Percentiles rank a stretch among this genome's conserved stretches.
Evolutionary conservation across 2,329 filamentous ascomycete species (phyloP).

Genomic region (Dendrostoma leiphaemia): DNA sequence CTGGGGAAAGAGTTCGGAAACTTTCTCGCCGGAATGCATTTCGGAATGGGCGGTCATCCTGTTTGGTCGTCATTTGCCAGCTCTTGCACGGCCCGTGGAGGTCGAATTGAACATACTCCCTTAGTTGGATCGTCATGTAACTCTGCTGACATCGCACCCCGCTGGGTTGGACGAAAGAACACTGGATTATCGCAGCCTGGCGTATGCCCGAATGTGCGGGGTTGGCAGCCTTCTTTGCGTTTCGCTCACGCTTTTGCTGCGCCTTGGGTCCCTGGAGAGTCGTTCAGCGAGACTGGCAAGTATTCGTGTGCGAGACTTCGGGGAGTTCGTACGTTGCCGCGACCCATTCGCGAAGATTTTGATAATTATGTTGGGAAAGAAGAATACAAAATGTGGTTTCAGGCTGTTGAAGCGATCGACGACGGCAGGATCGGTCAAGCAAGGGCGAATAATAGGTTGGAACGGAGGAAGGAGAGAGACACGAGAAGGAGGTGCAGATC

Average conservation of each 20-base stretch:
- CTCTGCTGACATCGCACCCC: not conserved
- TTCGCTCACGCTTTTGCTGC: conserved; percentile 69
- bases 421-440: too few relatives aligned
- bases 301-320: too few relatives aligned
- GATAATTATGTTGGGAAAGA: not conserved
- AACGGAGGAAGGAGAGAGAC: not conserved
- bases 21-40: too few relatives aligned
- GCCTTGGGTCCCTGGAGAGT: conserved; percentile 35
- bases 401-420: not conserved
- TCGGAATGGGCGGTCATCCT: too few relatives aligned
- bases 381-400: not conserved
- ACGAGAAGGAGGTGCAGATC: not conserved
- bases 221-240: conserved; percentile 58
- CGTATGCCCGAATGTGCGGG: too few relatives aligned
- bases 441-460: too few relatives aligned
- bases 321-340: conserved; percentile 13
- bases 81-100: not conserved
- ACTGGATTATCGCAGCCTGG: not conserved
- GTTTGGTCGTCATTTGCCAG: too few relatives aligned
- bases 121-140: not conserved
- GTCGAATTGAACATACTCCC: not conserved
- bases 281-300: conserved; percentile 4
- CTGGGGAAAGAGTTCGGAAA: too few relatives aligned
- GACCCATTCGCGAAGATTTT: conserved; percentile 9
- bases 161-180: not conserved